Evolutionary conservation across 805 yeast species (phyloP), one percentile per base, ranked within the genome.

Genomic region (Cyberlindnera mississippiensis): DNA sequence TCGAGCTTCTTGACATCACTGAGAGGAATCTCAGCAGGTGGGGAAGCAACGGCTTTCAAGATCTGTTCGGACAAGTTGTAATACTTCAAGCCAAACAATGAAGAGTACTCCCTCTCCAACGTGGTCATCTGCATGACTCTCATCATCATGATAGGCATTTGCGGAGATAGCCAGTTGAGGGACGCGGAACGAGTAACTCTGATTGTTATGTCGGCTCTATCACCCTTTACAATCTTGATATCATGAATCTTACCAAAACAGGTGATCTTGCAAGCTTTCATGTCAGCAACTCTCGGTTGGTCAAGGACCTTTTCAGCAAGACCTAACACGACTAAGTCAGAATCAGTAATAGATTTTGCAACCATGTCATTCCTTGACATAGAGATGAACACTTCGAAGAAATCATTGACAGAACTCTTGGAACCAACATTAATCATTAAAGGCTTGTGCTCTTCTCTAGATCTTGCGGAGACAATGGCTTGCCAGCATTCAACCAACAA

Each of bases 401-500:
- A 93, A 12, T 85, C 83, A 52, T 89, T 96, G 13, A 86, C 83
- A 1, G 86, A 79, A 2, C 88, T 76, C 51, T 96, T 74, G 28
- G 88, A 85, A 4, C 95, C 97, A 15, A 90, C 67, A 3, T 76
- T 66, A 2, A 90, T 52, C 24, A 72, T 73, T 58, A 90, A 82
- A 1, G 95, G 89, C 5, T 53, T 63, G 28, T 57, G 56, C 9
- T 74, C 75, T 13, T 67, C 65, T 14, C 85, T 77, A 37, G 77
- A 78, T 48, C 84, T 80, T 0, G 93, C 79, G 4, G 86, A 72
- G 50, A 80, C 82, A 20, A 93, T 75, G 0, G 87, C 84, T 56
- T 90, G 96, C 97, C 98, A 95, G 49, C 96, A 85, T 64, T 93
- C 99, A 31, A 91, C 64, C 58, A 90, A 64, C 33, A 93, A 66